A percentile compares a stretch with the other conserved stretches of the same genome.
Conservation (phyloP, 1,139 yeast genomes). For the Geotrichum aggregatum region DNA sequence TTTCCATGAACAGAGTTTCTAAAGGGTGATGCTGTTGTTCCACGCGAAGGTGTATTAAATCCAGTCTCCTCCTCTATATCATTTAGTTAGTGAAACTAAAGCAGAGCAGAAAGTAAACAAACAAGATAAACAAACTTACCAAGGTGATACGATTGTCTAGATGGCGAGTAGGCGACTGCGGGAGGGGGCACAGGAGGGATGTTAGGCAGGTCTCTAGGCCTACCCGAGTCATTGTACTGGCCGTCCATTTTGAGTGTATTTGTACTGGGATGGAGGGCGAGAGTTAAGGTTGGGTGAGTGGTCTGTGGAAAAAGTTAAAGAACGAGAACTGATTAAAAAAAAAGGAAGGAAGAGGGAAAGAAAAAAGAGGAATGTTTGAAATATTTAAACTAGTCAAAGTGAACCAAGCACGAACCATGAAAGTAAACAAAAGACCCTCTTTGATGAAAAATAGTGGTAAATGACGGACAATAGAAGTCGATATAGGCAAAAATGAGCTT, state of each 20-base stretch:
- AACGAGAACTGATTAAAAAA: background rate
- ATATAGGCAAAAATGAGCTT: too few relatives aligned
- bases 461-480: too few relatives aligned
- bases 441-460: too few relatives aligned
- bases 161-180: conserved; percentile 26
- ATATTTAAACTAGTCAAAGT: conserved; percentile 4
- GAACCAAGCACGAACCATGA: conserved; percentile 9
- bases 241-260: conserved; percentile 8
- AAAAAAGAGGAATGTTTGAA: background rate
- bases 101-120: conserved; percentile 9
- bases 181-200: conserved; percentile 21
- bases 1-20: conserved; percentile 18
- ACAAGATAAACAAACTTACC: conserved; percentile 22
- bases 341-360: background rate
- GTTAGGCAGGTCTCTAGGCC: conserved; percentile 14
- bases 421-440: conserved; percentile 3
- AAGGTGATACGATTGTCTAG: conserved; percentile 28
- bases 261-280: background rate
- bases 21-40: conserved; percentile 23
- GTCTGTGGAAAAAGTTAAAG: background rate
- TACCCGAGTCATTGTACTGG: conserved; percentile 4
- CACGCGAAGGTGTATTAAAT: conserved; percentile 10
- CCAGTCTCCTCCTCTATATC: background rate
- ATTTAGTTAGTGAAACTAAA: background rate
- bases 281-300: background rate